phyloP scores from a whole-genome alignment of 1,284 basidiomycete genomes.

The Apiotrichum domesticum region DNA sequence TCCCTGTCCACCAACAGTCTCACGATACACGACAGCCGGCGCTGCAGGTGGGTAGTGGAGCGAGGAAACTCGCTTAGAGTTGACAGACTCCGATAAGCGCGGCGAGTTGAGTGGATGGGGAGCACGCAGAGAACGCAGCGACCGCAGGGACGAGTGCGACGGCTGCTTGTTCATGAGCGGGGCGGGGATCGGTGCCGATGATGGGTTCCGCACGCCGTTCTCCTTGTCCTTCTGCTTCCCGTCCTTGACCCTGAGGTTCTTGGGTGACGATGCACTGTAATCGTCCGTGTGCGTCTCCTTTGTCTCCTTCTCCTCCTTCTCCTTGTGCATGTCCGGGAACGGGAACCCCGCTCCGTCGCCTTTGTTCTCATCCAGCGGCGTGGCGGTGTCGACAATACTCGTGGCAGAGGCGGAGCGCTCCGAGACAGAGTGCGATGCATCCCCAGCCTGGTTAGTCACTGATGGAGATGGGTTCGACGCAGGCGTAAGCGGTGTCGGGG shows the following conservation, averaged over 20 bases:
- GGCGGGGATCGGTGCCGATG: background rate
- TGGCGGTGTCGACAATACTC: background rate
- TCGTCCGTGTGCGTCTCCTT: slow-evolving; percentile 2
- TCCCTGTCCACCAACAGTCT: slow-evolving; percentile 31
- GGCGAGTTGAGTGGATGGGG: slow-evolving; percentile 45
- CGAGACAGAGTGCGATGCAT: background rate
- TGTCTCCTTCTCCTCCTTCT: background rate
- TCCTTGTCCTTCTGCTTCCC: too few relatives aligned
- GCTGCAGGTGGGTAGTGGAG: slow-evolving; percentile 42
- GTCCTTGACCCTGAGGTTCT: too few relatives aligned
- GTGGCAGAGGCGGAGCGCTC: background rate
- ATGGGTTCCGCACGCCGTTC: too few relatives aligned
- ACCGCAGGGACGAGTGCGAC: slow-evolving; percentile 37
- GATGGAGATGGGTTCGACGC: background rate
- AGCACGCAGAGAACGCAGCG: slow-evolving; percentile 37
- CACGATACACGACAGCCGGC: slow-evolving; percentile 35
- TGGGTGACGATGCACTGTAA: background rate
- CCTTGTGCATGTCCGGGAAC: slow-evolving; percentile 5
- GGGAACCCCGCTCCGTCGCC: slow-evolving; percentile 1
- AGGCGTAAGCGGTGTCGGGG: background rate
- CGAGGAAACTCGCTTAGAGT: slow-evolving; percentile 22
- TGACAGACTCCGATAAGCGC: slow-evolving; percentile 11
- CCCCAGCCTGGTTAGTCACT: too few relatives aligned
- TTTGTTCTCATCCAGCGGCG: background rate
- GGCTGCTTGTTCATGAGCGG: background rate